Conservation (phyloP, 768 basidiomycete species). For the Podaxis mareebaensis region DNA sequence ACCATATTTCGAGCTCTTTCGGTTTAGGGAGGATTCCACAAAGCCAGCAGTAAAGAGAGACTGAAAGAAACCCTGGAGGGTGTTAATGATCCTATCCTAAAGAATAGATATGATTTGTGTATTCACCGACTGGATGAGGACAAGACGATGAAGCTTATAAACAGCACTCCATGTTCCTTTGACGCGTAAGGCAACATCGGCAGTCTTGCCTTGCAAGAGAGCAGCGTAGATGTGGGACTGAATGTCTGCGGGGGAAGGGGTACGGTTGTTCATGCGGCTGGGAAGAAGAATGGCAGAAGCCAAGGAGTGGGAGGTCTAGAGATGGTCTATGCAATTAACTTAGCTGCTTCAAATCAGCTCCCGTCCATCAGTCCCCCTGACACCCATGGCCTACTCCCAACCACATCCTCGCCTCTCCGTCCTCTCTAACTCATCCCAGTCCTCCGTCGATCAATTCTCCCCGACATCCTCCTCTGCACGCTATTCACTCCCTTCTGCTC, state of each 20-base stretch:
- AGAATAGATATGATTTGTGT: neutral
- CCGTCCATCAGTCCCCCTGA: slow-evolving; percentile 4
- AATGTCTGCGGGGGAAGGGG: slow-evolving; percentile 53
- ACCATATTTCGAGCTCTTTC: slow-evolving; percentile 25
- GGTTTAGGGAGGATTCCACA: slow-evolving; percentile 51
- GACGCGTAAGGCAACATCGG: slow-evolving; percentile 77
- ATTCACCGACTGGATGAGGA: slow-evolving; percentile 82
- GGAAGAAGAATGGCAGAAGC: slow-evolving; percentile 14
- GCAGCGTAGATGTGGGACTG: slow-evolving; percentile 78
- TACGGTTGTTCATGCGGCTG: slow-evolving; percentile 37
- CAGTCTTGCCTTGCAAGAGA: slow-evolving; percentile 68
- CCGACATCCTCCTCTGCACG: slow-evolving; percentile 65
- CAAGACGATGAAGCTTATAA: slow-evolving; percentile 81
- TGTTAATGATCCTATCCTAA: slow-evolving; percentile 13
- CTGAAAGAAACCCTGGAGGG: slow-evolving; percentile 76
- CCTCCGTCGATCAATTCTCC: slow-evolving; percentile 50
- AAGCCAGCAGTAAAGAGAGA: slow-evolving; percentile 85
- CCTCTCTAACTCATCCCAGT: slow-evolving; percentile 60
- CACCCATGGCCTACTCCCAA: slow-evolving; percentile 54
- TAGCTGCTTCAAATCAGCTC: neutral
- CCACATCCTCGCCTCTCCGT: slow-evolving; percentile 70
- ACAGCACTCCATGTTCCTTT: slow-evolving; percentile 65
- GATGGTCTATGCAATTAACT: neutral
- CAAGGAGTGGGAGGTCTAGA: slow-evolving; percentile 9
- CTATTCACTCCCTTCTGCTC: slow-evolving; percentile 66